These are phyloP conservation scores for Pseudogymnoascus sp. DNA, from an alignment of 2,329 filamentous ascomycete genomes.

Conservation along the genomic window DNA sequence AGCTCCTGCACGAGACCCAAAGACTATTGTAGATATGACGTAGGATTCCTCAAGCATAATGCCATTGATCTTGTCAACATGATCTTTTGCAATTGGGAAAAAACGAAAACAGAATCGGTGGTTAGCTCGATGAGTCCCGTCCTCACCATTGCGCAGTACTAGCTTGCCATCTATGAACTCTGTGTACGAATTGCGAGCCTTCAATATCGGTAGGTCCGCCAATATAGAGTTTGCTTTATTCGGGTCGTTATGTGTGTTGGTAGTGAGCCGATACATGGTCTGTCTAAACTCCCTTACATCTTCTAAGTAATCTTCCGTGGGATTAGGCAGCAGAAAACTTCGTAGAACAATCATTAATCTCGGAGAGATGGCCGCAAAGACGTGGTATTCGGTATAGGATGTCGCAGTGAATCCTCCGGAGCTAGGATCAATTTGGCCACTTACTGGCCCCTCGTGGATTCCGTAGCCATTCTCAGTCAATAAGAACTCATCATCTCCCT, in stretches of 20 bases:
- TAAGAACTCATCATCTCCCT: constrained; percentile 25
- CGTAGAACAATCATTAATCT: constrained; percentile 21
- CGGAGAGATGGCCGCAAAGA: constrained; percentile 17
- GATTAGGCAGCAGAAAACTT: constrained; percentile 16
- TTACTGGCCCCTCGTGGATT: constrained; percentile 24
- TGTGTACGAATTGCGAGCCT: constrained; percentile 24
- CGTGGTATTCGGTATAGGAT: constrained; percentile 16
- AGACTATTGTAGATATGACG: constrained; percentile 23
- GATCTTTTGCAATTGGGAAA: constrained; percentile 21
- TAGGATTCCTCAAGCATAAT: constrained; percentile 24
- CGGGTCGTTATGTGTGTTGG: constrained; percentile 11
- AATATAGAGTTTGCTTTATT: constrained; percentile 18
- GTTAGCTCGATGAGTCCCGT: constrained; percentile 11
- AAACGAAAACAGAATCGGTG: constrained; percentile 27
- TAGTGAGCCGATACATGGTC: background rate
- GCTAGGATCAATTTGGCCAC: background rate
- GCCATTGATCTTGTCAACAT: constrained; percentile 27
- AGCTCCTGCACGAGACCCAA: constrained; percentile 13
- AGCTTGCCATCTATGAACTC: constrained; percentile 18
- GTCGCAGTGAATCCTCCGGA: background rate
- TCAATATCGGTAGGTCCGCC: constrained; percentile 24
- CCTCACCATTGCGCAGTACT: constrained; percentile 10
- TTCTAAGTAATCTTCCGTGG: constrained; percentile 15
- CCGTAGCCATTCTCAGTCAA: constrained; percentile 28
- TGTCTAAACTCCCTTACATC: background rate